phyloP scores from a whole-genome alignment of 2,329 filamentous ascomycete species.

The Fusarium sororula region DNA sequence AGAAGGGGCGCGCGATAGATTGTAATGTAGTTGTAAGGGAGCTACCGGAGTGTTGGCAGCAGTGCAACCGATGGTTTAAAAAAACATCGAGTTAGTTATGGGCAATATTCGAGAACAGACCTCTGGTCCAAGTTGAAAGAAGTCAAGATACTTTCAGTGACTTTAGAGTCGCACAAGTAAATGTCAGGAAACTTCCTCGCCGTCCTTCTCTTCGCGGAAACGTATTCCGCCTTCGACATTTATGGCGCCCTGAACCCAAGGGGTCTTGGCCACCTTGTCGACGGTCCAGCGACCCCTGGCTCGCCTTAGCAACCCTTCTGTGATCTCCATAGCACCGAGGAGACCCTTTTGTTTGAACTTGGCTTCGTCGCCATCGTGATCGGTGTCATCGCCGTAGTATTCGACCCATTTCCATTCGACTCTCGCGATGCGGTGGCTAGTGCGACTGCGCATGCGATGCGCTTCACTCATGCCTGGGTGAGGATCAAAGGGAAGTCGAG shows the following conservation, averaged over 20 bases:
- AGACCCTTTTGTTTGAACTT: constrained; percentile 72
- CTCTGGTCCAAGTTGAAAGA: neutral
- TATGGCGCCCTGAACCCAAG: constrained; percentile 83
- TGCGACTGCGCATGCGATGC: constrained; percentile 79
- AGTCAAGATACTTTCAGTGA: neutral
- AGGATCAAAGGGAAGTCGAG: constrained; percentile 92
- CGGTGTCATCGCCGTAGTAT: constrained; percentile 83
- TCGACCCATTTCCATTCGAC: constrained; percentile 96
- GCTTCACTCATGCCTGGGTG: constrained; percentile 81
- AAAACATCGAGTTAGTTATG: constrained; percentile 2
- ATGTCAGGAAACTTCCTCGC: constrained; percentile 57
- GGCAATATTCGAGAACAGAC: neutral
- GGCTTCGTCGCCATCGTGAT: constrained; percentile 75
- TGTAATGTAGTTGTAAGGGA: constrained; percentile 17
- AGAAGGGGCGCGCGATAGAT: constrained; percentile 10
- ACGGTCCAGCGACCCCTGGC: constrained; percentile 81
- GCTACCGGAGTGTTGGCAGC: neutral
- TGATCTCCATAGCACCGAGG: constrained; percentile 79
- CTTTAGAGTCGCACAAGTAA: neutral
- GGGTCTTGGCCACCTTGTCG: constrained; percentile 73
- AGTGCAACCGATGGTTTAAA: neutral
- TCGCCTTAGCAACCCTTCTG: constrained; percentile 85
- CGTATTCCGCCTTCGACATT: constrained; percentile 69
- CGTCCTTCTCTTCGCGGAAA: constrained; percentile 68
- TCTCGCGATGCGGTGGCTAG: constrained; percentile 92